Percentiles rank a stretch among this genome's conserved stretches.
Evolutionary conservation across 768 basidiomycete genomes (phyloP).

Genomic region (Phlebiopsis flavidoalba): DNA sequence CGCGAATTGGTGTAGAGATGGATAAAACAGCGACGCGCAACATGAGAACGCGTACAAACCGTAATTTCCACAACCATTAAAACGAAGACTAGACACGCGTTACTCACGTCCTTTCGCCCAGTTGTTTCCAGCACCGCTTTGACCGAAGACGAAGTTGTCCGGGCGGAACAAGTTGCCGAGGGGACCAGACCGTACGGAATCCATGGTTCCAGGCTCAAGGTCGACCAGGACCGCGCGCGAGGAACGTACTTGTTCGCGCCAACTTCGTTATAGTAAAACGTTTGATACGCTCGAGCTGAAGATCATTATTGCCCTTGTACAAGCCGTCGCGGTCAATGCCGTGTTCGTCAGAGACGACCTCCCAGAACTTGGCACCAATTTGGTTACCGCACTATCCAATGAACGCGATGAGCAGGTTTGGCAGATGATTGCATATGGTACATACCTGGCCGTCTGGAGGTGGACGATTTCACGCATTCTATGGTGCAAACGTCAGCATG

Average conservation of each 20-base stretch:
- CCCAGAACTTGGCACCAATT: slow-evolving; percentile 98
- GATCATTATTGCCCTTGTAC: slow-evolving; percentile 91
- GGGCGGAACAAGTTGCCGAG: slow-evolving; percentile 92
- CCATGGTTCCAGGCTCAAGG: slow-evolving; percentile 97
- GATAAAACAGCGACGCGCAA: neutral
- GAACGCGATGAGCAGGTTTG: slow-evolving; percentile 6
- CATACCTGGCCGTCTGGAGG: slow-evolving; percentile 97
- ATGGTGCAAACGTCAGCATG: slow-evolving; percentile 15
- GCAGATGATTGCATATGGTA: slow-evolving; percentile 7
- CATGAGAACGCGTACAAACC: slow-evolving; percentile 4
- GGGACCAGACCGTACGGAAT: slow-evolving; percentile 85
- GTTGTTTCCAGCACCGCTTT: slow-evolving; percentile 98
- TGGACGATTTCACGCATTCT: slow-evolving; percentile 99
- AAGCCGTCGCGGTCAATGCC: slow-evolving; percentile 90
- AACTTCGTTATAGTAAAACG: slow-evolving; percentile 97
- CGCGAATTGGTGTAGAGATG: slow-evolving; percentile 10
- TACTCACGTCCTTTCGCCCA: slow-evolving; percentile 99
- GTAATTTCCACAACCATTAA: neutral
- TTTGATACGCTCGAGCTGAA: slow-evolving; percentile 96
- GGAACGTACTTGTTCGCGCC: slow-evolving; percentile 97
- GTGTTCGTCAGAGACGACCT: slow-evolving; percentile 97
- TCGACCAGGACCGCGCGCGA: slow-evolving; percentile 97
- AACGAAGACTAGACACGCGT: neutral
- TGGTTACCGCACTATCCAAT: slow-evolving; percentile 90
- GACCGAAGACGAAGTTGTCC: slow-evolving; percentile 98